Percentiles rank a stretch among this genome's conserved stretches.
Conservation (phyloP, 345 rosid genomes). For the Durio zibethinus region DNA sequence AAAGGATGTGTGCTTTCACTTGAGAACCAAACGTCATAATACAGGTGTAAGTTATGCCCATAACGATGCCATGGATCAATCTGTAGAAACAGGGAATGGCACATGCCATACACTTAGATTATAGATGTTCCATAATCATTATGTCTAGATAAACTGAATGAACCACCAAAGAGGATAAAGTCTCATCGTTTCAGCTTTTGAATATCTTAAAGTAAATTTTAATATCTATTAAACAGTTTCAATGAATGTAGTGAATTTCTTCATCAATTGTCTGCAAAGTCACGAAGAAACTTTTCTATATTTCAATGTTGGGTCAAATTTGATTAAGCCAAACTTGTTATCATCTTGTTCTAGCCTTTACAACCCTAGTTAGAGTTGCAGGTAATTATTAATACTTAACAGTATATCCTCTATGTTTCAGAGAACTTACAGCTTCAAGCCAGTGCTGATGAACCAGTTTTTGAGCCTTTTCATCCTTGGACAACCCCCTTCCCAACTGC, state of each 20-base stretch:
- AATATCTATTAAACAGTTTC: too few relatives aligned
- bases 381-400: background rate
- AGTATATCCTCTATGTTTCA: background rate
- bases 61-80: conserved; percentile 71
- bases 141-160: background rate
- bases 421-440: conserved; percentile 88
- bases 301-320: background rate
- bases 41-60: conserved; percentile 64
- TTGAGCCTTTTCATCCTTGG: conserved; percentile 84
- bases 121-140: background rate
- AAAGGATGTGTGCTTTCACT: conserved; percentile 61
- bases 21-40: conserved; percentile 53
- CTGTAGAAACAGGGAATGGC: conserved; percentile 19
- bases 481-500: conserved; percentile 88
- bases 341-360: background rate
- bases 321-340: too few relatives aligned
- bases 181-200: too few relatives aligned
- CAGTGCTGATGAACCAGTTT: conserved; percentile 85
- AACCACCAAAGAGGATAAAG: background rate
- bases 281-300: too few relatives aligned
- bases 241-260: too few relatives aligned
- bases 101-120: background rate
- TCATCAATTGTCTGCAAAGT: too few relatives aligned
- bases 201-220: too few relatives aligned
- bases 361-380: background rate